A percentile compares a stretch with the other conserved stretches of the same genome.
Evolutionary conservation across 179 eudicot species (phyloP).

Genomic region (Heliamphora ciliata): DNA sequence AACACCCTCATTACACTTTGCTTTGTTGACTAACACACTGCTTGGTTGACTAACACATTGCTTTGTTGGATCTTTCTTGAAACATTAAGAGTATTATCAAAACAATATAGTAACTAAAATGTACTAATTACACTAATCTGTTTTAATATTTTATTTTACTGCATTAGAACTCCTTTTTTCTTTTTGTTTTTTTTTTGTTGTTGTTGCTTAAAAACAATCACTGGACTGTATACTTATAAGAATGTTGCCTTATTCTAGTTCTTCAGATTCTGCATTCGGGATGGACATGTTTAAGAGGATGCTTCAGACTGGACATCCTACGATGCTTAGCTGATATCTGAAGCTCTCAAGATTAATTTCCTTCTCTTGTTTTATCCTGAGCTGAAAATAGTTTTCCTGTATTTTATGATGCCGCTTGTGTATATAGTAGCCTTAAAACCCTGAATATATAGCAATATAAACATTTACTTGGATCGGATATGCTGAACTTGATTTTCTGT

Average conservation of each 20-base stretch:
- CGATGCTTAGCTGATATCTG: conserved; percentile 77
- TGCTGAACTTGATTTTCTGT: no score
- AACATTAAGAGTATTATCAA: neutral
- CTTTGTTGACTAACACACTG: no score
- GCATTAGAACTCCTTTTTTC: neutral
- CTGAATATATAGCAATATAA: neutral
- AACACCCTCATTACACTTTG: no score
- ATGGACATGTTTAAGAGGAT: conserved; percentile 97
- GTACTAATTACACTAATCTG: neutral
- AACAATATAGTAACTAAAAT: no score
- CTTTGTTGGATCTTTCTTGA: neutral
- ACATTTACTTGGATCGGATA: no score
- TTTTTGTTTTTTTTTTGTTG: no score
- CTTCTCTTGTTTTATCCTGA: neutral
- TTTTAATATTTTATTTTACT: neutral
- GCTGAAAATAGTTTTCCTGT: neutral
- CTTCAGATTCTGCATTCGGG: conserved; percentile 90
- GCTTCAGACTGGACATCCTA: conserved; percentile 99
- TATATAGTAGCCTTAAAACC: conserved; percentile 3
- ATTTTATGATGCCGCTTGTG: neutral
- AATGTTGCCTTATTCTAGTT: conserved; percentile 44
- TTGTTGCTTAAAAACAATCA: conserved; percentile 11
- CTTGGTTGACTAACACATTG: neutral
- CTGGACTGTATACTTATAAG: conserved; percentile 14
- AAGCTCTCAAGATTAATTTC: conserved; percentile 1